A percentile compares a stretch with the other conserved stretches of the same genome.
Evolutionary conservation across 495 filamentous ascomycete genomes (phyloP).

Genomic region (Podospora pseudocomata): DNA sequence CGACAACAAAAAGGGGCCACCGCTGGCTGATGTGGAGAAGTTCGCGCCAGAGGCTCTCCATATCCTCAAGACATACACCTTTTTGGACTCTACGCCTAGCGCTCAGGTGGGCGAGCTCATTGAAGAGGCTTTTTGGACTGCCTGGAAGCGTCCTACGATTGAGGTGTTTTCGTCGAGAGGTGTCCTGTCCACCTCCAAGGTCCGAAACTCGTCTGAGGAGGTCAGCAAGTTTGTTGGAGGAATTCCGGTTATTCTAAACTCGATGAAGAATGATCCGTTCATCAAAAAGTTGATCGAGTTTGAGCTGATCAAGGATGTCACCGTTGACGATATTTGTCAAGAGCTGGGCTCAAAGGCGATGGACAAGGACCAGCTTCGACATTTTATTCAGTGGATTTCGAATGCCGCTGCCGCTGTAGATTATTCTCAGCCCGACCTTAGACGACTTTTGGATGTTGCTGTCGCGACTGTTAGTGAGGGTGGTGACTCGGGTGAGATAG

Average conservation of each 20-base stretch:
- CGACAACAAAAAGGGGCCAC: constrained; percentile 43
- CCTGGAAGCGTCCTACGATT: constrained; percentile 72
- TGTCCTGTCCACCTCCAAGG: constrained; percentile 69
- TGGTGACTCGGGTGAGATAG: constrained; percentile 58
- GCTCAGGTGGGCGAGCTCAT: constrained; percentile 74
- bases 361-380: constrained; percentile 64
- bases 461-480: constrained; percentile 72
- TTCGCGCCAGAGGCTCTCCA: constrained; percentile 77
- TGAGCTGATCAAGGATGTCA: constrained; percentile 77
- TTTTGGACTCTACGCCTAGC: constrained; percentile 83
- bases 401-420: constrained; percentile 62
- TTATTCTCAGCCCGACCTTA: constrained; percentile 59
- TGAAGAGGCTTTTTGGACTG: constrained; percentile 92
- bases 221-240: constrained; percentile 78
- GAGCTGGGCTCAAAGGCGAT: constrained; percentile 77
- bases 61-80: constrained; percentile 76
- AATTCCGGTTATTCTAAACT: constrained; percentile 82
- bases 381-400: constrained; percentile 80
- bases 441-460: constrained; percentile 69
- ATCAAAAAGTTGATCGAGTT: constrained; percentile 73
- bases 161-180: constrained; percentile 86
- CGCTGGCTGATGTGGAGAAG: constrained; percentile 56
- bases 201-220: constrained; percentile 76
- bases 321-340: constrained; percentile 74
- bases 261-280: constrained; percentile 64